Base-by-base conservation (phyloP, 768 basidiomycete genomes). In the Phaeolepiota aurea region DNA sequence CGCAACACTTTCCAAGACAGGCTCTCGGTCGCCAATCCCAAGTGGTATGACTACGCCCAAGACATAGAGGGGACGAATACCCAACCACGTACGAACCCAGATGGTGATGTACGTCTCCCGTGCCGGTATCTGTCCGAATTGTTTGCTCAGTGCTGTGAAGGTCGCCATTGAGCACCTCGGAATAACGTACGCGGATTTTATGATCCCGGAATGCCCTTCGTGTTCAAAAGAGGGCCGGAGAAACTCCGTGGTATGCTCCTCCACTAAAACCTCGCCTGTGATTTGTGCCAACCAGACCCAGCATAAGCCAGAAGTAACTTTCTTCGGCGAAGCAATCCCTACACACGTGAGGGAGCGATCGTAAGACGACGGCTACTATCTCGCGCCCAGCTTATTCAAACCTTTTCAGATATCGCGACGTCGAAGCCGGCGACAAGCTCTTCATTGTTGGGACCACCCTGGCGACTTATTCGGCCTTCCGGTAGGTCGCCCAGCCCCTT, bases 401-500 rank as follows among this genome's bases (percentile, higher is more conserved):
- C 22, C 25, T 40, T 37, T 18, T 9, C 45, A 87, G 87, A 19
- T 80, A 74, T 51, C 53, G 49, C 13, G 66, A 78, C 22, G 53
- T 93, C 28, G 75, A 82, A 44, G 54, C 57, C 5, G 65, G 77
- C 15, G 82, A 87, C 39, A 69, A 77, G 33, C 59, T 97, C 0
- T 74, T 98, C 33, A 64, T 94, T 30, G 63, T 94, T 25, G 94
- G 93, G 22, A 93, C 91, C 0, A 91, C 89, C 1, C 74, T 96
- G 19, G 91, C 94, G 0, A 97, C 93, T 0, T 96, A 86, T 61
- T 92, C 88, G 4, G 90, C 91, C 2, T 96, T 83, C 61, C 72
- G 87, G 87, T 87, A 48, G 18, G 64, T 41, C 30, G 20, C 19
- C 32, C 20, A 11, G 13, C 20, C 33, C 10, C 21, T 28, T 28